Conservation (phyloP, 768 basidiomycete species). For the Boletus reticulatus region DNA sequence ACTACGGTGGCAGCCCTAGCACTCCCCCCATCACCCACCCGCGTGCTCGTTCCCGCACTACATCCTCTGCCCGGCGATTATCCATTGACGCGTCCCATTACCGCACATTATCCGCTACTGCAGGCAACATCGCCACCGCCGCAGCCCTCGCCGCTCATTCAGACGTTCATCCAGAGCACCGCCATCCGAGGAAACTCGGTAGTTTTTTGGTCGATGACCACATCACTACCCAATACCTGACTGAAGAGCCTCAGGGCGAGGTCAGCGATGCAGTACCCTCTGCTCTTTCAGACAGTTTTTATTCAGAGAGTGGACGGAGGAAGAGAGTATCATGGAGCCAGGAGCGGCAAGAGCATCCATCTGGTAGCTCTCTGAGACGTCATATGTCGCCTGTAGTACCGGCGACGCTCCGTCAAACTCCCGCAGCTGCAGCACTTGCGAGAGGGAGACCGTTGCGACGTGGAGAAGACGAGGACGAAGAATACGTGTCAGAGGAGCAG, state of each 20-base stretch:
- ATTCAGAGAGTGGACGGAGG: slow-evolving; percentile 64
- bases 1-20: slow-evolving; percentile 52
- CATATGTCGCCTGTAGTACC: slow-evolving; percentile 34
- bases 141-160: slow-evolving; percentile 68
- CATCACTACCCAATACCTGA: slow-evolving; percentile 10
- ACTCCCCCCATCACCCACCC: slow-evolving; percentile 35
- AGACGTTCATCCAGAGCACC: slow-evolving; percentile 43
- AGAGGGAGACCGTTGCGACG: slow-evolving; percentile 49
- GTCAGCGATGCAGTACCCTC: slow-evolving; percentile 52
- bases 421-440: slow-evolving; percentile 17
- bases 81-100: slow-evolving; percentile 63
- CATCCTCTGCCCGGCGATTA: slow-evolving; percentile 43
- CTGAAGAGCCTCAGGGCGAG: slow-evolving; percentile 37
- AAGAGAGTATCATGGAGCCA: slow-evolving; percentile 70
- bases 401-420: slow-evolving; percentile 32
- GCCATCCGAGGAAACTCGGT: slow-evolving; percentile 26
- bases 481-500: slow-evolving; percentile 20
- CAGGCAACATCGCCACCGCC: slow-evolving; percentile 69
- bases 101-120: slow-evolving; percentile 65
- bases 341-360: slow-evolving; percentile 54
- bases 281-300: slow-evolving; percentile 69
- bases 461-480: slow-evolving; percentile 32
- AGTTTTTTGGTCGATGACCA: slow-evolving; percentile 21
- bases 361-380: slow-evolving; percentile 43
- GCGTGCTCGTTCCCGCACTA: slow-evolving; percentile 42